Evolutionary conservation across 1,284 basidiomycete species (phyloP).

Genomic region (Sutorius eximius): DNA sequence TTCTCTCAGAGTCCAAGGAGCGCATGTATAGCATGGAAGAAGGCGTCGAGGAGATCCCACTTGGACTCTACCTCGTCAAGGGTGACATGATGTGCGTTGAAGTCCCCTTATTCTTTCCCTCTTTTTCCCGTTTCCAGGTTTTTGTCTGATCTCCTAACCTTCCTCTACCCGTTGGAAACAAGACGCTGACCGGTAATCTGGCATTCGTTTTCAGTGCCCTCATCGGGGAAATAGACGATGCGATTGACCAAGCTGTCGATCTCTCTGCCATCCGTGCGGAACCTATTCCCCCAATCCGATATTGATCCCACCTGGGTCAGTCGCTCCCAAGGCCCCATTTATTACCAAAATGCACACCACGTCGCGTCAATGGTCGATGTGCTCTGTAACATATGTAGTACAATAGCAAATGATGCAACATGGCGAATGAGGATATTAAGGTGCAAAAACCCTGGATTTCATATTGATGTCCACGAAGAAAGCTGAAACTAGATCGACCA

Average conservation of each 20-base stretch:
- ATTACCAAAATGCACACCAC: not conserved
- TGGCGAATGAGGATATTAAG: not conserved
- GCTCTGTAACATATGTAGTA: not conserved
- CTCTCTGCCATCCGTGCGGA: conserved; percentile 83
- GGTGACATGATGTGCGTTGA: conserved; percentile 93
- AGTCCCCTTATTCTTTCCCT: not conserved
- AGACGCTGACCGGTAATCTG: not conserved
- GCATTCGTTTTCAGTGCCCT: conserved; percentile 57
- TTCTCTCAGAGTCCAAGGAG: conserved; percentile 88
- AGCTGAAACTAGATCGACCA: not conserved
- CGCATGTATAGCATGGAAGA: conserved; percentile 88
- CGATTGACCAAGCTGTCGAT: conserved; percentile 79
- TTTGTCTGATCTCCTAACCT: not conserved
- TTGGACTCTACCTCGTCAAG: conserved; percentile 97
- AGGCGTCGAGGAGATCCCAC: conserved; percentile 90
- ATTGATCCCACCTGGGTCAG: conserved; percentile 38
- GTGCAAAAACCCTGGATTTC: not conserved
- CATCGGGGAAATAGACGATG: conserved; percentile 90
- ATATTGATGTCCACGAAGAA: not conserved
- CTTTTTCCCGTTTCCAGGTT: not conserved
- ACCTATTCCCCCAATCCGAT: conserved; percentile 79
- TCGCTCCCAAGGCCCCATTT: not conserved
- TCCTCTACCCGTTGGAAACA: not conserved
- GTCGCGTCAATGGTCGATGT: not conserved
- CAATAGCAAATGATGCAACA: not conserved